These are phyloP conservation scores for Kokia cookei DNA, from an alignment of 441 rosid genomes.

Conservation along the genomic window DNA sequence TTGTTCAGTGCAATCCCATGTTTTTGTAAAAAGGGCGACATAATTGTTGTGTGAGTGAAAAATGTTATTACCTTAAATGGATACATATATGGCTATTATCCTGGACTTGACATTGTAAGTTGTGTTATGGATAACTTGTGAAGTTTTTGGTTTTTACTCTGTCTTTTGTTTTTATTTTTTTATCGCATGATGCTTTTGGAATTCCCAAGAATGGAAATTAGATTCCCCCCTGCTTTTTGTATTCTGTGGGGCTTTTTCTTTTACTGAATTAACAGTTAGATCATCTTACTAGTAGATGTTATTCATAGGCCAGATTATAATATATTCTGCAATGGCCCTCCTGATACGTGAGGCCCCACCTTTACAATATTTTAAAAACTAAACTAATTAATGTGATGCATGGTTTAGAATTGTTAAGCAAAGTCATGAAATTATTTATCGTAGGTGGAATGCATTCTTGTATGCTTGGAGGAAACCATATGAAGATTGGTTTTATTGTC, in stretches of 20 bases:
- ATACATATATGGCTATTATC: background rate
- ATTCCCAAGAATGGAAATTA: background rate
- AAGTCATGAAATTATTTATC: background rate
- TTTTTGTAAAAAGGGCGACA: constrained; percentile 90
- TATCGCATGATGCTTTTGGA: background rate
- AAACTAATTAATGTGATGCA: background rate
- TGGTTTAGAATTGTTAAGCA: background rate
- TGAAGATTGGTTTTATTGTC: background rate
- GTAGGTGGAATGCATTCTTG: background rate
- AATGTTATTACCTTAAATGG: background rate
- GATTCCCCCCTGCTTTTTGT: background rate
- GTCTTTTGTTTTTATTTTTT: background rate
- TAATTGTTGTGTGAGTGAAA: constrained; percentile 82
- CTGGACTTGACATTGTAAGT: background rate
- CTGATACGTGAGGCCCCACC: background rate
- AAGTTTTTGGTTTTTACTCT: background rate
- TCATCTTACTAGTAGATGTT: background rate
- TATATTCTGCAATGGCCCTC: background rate
- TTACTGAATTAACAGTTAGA: background rate
- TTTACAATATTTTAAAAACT: background rate
- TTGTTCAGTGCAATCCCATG: constrained; percentile 97
- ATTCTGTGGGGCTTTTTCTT: background rate
- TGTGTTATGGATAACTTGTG: background rate
- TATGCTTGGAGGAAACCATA: background rate
- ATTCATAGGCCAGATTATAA: background rate